A percentile compares a stretch with the other conserved stretches of the same genome.
phyloP scores from a whole-genome alignment of 2,329 filamentous ascomycete species.

The Pestalotiopsis sp. region DNA sequence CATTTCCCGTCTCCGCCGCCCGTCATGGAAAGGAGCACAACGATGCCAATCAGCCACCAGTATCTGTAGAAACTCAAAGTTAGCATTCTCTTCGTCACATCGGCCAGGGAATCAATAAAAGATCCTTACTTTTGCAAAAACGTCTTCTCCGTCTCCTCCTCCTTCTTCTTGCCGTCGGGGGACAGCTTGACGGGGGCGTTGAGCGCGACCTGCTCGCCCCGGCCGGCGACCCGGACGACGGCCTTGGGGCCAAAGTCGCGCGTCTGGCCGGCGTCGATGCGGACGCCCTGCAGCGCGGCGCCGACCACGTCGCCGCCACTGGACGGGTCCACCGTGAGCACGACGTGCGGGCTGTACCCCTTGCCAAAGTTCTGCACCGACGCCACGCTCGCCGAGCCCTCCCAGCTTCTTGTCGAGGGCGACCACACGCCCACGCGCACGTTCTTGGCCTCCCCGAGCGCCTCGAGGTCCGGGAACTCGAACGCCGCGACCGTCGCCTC shows the following conservation, averaged over 20 bases:
- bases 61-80: constrained; percentile 53
- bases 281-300: constrained; percentile 55
- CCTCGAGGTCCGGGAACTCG: constrained; percentile 56
- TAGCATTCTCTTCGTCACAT: background rate
- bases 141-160: constrained; percentile 61
- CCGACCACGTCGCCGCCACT: constrained; percentile 48
- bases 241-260: constrained; percentile 67
- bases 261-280: constrained; percentile 65
- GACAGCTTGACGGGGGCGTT: constrained; percentile 66
- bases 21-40: constrained; percentile 54
- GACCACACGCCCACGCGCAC: constrained; percentile 64
- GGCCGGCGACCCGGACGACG: constrained; percentile 47
- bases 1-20: constrained; percentile 55
- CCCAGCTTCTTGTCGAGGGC: constrained; percentile 47
- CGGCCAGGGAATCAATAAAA: too few relatives aligned
- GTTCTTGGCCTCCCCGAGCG: constrained; percentile 44
- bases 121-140: constrained; percentile 67
- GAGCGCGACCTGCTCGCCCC: constrained; percentile 59
- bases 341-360: constrained; percentile 60
- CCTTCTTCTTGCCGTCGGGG: constrained; percentile 61
- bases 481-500: constrained; percentile 54
- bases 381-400: constrained; percentile 57
- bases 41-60: constrained; percentile 66
- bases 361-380: constrained; percentile 61
- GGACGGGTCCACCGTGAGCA: constrained; percentile 50